These are phyloP conservation scores for Rachicladosporium sp. DNA, from an alignment of 2,329 filamentous ascomycete species.

Conservation along the genomic window DNA sequence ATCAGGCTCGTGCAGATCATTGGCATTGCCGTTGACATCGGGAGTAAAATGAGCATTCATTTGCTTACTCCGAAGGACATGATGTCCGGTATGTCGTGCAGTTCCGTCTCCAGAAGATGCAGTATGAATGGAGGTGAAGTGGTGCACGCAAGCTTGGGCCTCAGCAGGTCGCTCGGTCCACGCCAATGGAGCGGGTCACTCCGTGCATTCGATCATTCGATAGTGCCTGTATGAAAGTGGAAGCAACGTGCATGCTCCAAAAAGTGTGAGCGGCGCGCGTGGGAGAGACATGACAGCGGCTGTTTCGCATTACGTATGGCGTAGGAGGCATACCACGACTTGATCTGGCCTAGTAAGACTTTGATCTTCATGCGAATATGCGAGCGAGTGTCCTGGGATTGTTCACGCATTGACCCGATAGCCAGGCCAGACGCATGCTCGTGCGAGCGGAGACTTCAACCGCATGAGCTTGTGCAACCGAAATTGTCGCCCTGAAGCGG, in stretches of 20 bases:
- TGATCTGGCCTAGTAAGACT: constrained; percentile 12
- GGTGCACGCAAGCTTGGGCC: constrained; percentile 9
- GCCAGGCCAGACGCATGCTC: constrained; percentile 7
- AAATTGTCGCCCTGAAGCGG: constrained; percentile 7
- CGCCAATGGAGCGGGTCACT: too few relatives aligned
- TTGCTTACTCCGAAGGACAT: constrained; percentile 8
- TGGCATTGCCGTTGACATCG: constrained; percentile 4
- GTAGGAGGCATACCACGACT: constrained; percentile 15
- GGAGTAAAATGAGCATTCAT: constrained; percentile 6
- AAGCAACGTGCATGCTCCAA: constrained; percentile 4
- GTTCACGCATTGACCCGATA: constrained; percentile 5
- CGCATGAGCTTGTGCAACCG: constrained; percentile 12
- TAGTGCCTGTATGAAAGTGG: constrained; percentile 13
- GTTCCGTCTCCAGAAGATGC: constrained; percentile 3
- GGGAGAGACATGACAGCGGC: too few relatives aligned
- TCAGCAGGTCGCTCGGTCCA: background rate
- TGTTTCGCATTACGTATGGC: background rate
- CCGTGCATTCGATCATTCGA: constrained; percentile 8
- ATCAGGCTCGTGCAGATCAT: constrained; percentile 9
- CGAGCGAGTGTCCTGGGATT: background rate
- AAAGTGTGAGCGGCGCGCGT: background rate
- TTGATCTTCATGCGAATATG: constrained; percentile 9
- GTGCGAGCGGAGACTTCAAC: constrained; percentile 10
- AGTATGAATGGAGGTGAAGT: constrained; percentile 8
- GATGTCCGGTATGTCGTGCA: constrained; percentile 18